Evolutionary conservation across 2,329 filamentous ascomycete genomes (phyloP), one percentile per base, ranked within the genome.

Genomic region (Colletotrichum shisoi): DNA sequence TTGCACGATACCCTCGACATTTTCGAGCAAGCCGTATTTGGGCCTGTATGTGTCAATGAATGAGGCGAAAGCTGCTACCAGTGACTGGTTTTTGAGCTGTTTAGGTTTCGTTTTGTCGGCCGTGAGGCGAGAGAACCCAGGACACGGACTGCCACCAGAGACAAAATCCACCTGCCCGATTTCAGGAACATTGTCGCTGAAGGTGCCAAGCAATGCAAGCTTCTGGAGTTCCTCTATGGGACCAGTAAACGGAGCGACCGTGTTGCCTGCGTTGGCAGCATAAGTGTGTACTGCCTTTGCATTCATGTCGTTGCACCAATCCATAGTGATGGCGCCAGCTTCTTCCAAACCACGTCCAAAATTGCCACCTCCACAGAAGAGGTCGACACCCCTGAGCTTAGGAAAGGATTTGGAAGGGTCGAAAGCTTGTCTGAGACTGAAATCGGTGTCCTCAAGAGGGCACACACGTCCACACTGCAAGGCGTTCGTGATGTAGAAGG

Each of bases 351-450:
- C 92, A 37, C 90, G 83, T 5, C 91, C 92, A 58, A 95, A 87
- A 59, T 89, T 93, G 0, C 92, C 92, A 19, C 90, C 89, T 0
- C 92, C 92, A 70, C 89, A 92, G 72, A 92, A 96, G 0, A 95
- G 79, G 69, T 93, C 91, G 3, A 94, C 77, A 0, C 89, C 90
- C 5, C 79, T 80, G 9, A 91, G 79, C 65, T 81, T 81, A 19
- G 73, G 68, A 5, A 71, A 63, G 5, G 67, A 39, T 1, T 68
- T 70, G 0, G 62, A 56, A 0, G 86, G 84, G 69, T 89, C 78
- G 48, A 86, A 85, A 0, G 87, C 88, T 75, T 91, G 84, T 0
- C 78, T 80, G 2, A 90, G 70, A 1, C 46, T 19, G 8, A 21
- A 15, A 3, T 52, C 11, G 0, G n/a, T 51, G 3, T 72, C 71